These are phyloP conservation scores for Podospora anserina DNA, from an alignment of 495 filamentous ascomycete species.

Conservation along the genomic window DNA sequence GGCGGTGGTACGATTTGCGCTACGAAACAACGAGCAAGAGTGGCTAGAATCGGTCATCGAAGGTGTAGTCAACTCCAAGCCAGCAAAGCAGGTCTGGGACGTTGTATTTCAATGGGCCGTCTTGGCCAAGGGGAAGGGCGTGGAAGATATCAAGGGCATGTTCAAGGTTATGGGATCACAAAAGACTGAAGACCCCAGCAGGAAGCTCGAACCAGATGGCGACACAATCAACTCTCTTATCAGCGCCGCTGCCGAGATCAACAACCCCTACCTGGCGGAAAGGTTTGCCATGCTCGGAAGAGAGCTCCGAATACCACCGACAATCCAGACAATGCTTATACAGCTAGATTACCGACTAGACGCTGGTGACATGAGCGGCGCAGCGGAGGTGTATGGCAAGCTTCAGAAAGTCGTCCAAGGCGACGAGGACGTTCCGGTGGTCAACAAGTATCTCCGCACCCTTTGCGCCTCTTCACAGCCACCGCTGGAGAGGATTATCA, in stretches of 20 bases:
- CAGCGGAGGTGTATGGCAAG: conserved; percentile 59
- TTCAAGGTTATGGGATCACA: conserved; percentile 56
- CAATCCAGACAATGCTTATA: conserved; percentile 65
- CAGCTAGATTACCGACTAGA: conserved; percentile 72
- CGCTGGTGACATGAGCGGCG: conserved; percentile 64
- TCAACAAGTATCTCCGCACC: conserved; percentile 74
- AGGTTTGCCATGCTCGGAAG: conserved; percentile 63
- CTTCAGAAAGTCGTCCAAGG: conserved; percentile 50
- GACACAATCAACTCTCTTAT: conserved; percentile 72
- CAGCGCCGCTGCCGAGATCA: conserved; percentile 63
- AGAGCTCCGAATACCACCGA: conserved; percentile 59
- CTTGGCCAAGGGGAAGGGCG: conserved; percentile 60
- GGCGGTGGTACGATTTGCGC: conserved; percentile 48
- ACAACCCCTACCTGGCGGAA: conserved; percentile 68
- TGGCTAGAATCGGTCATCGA: conserved; percentile 65
- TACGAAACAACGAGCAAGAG: conserved; percentile 53
- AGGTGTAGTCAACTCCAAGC: conserved; percentile 49
- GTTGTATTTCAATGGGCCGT: conserved; percentile 74
- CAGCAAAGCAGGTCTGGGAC: conserved; percentile 58
- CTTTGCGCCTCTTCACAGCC: conserved; percentile 55
- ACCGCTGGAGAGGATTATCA: conserved; percentile 63
- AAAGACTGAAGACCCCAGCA: conserved; percentile 12
- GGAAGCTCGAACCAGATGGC: conserved; percentile 53
- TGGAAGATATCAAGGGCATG: conserved; percentile 67
- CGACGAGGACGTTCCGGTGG: conserved; percentile 56